phyloP scores from a whole-genome alignment of 108 stramenopile genomes.

The Stephanodiscus triporus region DNA sequence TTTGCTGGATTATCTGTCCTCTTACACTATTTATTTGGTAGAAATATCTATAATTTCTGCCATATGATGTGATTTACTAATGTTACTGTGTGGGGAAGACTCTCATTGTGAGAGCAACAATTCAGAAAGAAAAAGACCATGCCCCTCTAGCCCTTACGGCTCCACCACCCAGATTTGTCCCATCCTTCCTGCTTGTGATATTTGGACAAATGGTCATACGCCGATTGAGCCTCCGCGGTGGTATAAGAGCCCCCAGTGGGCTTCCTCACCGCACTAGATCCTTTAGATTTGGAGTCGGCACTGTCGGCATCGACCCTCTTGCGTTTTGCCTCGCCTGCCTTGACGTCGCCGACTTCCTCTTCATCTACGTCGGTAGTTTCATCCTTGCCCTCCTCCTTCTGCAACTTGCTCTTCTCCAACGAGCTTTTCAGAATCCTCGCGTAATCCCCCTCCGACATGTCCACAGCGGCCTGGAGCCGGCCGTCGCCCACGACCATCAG shows the following conservation, averaged over 20 bases:
- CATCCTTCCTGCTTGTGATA: conserved; percentile 91
- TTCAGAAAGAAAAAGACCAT: background rate
- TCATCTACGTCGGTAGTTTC: conserved; percentile 33
- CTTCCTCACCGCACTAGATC: conserved; percentile 19
- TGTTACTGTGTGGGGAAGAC: background rate
- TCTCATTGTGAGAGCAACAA: background rate
- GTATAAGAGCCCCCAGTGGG: conserved; percentile 55
- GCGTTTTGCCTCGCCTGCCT: conserved; percentile 35
- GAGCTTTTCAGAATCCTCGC: conserved; percentile 12
- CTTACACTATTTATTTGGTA: no score
- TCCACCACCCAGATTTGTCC: conserved; percentile 89
- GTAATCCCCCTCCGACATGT: conserved; percentile 56
- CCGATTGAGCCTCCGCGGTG: conserved; percentile 68
- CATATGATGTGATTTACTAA: no score
- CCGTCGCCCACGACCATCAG: conserved; percentile 92
- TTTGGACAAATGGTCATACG: conserved; percentile 80
- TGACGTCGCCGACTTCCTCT: conserved; percentile 5
- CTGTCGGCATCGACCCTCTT: conserved; percentile 33
- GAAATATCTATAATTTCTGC: no score
- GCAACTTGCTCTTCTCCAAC: conserved; percentile 23
- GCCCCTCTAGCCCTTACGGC: conserved; percentile 66
- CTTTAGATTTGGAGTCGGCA: conserved; percentile 9
- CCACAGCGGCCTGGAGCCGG: conserved; percentile 68
- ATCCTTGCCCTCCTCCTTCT: conserved; percentile 19
- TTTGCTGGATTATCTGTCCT: no score